Base-by-base conservation (phyloP, 2,329 filamentous ascomycete species). In the Ophiostoma sp. region DNA sequence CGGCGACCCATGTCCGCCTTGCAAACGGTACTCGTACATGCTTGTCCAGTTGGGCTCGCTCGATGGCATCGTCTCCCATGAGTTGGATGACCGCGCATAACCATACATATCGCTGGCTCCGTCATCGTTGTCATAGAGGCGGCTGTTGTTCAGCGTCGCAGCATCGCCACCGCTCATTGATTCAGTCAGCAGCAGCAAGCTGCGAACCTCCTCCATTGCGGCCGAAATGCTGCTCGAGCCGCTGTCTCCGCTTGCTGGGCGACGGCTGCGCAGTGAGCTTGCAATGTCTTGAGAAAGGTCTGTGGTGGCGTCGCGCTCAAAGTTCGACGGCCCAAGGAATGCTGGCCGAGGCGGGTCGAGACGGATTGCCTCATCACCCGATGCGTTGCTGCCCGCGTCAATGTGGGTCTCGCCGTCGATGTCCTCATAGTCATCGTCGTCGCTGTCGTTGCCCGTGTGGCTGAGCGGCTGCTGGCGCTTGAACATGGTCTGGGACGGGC, bases 11-110 rank as follows among this genome's bases (percentile, higher is more conserved):
- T 41, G 38, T 2, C 60, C 16, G 2, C 60, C 38, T 40, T 42
- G 45, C 58, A 38, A n/a, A 9, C 66, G 44, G 42, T 16, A 65
- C n/a, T 70, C 65, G 52, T 66, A 73, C 8, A 72, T 18, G 65
- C 70, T 72, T 1, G 67, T 70, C 72, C 72, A 72, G 71, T 72
- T 72, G 45, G 69, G 69, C 69, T 70, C 69, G 55, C 47, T 67
- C 27, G 72, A 72, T 11, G 63, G 14, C 66, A 72, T 45, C 16
- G 72, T 73, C 58, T 70, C 71, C 72, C 72, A 73, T 4, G 72
- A 73, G 41, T 58, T 64, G 55, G 68, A 68, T 49, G 71, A 71
- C 27, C 64, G 55, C 9, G 67, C 36, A 64, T 60, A 49, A 12
- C 36, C 64, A 27, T 55, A 18, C 60, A 18, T 40, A 18, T 36